phyloP scores from a whole-genome alignment of 768 basidiomycete genomes.

The Suillus weaverae region DNA sequence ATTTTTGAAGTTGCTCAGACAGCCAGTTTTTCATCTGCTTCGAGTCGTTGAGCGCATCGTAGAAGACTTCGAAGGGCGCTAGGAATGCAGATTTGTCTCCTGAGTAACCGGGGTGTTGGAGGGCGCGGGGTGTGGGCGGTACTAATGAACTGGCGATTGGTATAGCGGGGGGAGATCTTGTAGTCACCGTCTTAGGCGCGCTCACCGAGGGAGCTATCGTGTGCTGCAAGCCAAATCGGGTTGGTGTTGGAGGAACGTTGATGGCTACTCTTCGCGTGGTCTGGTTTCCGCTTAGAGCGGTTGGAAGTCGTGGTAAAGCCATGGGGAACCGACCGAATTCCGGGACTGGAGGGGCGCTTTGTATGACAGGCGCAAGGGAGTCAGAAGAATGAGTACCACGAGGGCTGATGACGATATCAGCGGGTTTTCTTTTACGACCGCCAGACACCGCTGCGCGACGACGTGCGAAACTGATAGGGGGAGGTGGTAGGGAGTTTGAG shows the following conservation, averaged over 20 bases:
- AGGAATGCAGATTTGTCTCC: slow-evolving; percentile 77
- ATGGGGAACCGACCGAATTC: slow-evolving; percentile 53
- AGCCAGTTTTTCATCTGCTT: slow-evolving; percentile 79
- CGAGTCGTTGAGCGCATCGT: slow-evolving; percentile 80
- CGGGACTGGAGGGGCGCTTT: slow-evolving; percentile 70
- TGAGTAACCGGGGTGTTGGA: slow-evolving; percentile 59
- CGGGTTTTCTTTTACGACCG: slow-evolving; percentile 67
- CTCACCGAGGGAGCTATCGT: slow-evolving; percentile 23
- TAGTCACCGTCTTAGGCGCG: slow-evolving; percentile 32
- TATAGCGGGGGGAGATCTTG: slow-evolving; percentile 58
- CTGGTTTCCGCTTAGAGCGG: slow-evolving; percentile 45
- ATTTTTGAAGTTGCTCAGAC: slow-evolving; percentile 67
- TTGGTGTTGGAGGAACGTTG: slow-evolving; percentile 73
- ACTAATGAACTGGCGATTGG: slow-evolving; percentile 67
- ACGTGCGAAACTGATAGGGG: slow-evolving; percentile 75
- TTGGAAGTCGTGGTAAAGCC: slow-evolving; percentile 66
- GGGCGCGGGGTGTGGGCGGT: slow-evolving; percentile 67
- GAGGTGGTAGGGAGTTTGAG: slow-evolving; percentile 54
- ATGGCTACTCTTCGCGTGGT: slow-evolving; percentile 51
- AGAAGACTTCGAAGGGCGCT: slow-evolving; percentile 81
- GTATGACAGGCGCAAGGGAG: slow-evolving; percentile 64
- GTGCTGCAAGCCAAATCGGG: slow-evolving; percentile 52
- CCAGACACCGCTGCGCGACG: slow-evolving; percentile 68
- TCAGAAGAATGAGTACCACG: slow-evolving; percentile 53
- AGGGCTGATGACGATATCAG: slow-evolving; percentile 77